These are phyloP conservation scores for Boletus tylopilopsis DNA, from an alignment of 768 basidiomycete species.

Conservation along the genomic window DNA sequence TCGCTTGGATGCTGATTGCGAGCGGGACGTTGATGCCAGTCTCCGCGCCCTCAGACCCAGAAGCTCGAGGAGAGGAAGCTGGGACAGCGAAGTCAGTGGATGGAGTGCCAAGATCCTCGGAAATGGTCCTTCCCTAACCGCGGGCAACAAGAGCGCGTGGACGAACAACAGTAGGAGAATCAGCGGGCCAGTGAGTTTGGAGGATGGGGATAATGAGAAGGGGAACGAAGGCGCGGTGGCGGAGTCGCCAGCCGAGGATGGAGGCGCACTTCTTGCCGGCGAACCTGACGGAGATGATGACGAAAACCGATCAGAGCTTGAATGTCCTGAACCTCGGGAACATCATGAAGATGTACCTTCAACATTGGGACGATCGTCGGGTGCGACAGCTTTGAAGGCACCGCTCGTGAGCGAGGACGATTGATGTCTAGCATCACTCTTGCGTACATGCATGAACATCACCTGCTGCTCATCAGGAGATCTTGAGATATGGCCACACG, in stretches of 20 bases:
- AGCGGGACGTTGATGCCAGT: conserved; percentile 79
- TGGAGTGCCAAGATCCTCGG: conserved; percentile 75
- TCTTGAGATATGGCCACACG: neutral
- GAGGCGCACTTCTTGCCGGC: conserved; percentile 1
- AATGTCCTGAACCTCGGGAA: conserved; percentile 2
- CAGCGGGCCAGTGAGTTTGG: conserved; percentile 49
- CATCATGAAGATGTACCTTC: conserved; percentile 17
- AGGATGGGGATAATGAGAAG: conserved; percentile 37
- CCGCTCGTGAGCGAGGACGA: neutral
- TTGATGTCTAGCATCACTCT: conserved; percentile 1
- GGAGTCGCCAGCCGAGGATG: conserved; percentile 9
- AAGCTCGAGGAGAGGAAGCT: conserved; percentile 83
- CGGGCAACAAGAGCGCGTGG: conserved; percentile 57
- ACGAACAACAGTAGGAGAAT: conserved; percentile 59
- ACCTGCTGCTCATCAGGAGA: neutral
- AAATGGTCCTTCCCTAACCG: conserved; percentile 41
- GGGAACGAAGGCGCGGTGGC: conserved; percentile 11
- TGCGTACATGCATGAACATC: neutral
- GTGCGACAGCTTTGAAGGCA: conserved; percentile 15
- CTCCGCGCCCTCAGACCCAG: conserved; percentile 85
- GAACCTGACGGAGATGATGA: conserved; percentile 6
- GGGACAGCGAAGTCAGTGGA: conserved; percentile 86
- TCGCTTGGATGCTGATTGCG: conserved; percentile 44
- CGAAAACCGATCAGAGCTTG: conserved; percentile 2
- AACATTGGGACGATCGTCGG: conserved; percentile 28